A percentile compares a stretch with the other conserved stretches of the same genome.
Evolutionary conservation across 306 rosid genomes (phyloP).

Genomic region (Cicer chorassanicum): DNA sequence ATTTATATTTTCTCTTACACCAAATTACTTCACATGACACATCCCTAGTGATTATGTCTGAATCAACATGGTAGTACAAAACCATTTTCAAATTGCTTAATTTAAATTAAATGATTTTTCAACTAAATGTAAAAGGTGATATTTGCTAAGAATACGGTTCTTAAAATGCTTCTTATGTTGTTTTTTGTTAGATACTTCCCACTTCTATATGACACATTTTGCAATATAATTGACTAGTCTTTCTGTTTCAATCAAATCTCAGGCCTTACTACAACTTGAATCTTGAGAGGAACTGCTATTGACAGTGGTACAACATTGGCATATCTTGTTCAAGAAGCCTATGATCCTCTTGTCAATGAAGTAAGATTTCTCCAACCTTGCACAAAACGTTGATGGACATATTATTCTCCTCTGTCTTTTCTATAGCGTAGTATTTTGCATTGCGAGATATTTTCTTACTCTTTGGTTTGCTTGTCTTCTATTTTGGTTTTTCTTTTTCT

Average conservation of each 20-base stretch:
- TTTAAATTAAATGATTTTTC: constrained; percentile 11
- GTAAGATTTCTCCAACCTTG: constrained; percentile 58
- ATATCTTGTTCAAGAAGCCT: constrained; percentile 86
- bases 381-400: neutral
- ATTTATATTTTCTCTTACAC: constrained; percentile 18
- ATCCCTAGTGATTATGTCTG: constrained; percentile 17
- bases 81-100: constrained; percentile 16
- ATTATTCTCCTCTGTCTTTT: constrained; percentile 34
- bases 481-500: too few species aligned
- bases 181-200: constrained; percentile 26
- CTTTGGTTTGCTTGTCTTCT: too few species aligned
- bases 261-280: constrained; percentile 95
- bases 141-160: constrained; percentile 2
- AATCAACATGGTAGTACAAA: constrained; percentile 14
- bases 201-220: constrained; percentile 39
- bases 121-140: constrained; percentile 25
- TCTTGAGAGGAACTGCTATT: constrained; percentile 86
- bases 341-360: constrained; percentile 75
- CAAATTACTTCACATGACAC: constrained; percentile 7
- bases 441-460: neutral
- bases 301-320: constrained; percentile 93
- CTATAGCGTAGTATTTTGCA: constrained; percentile 11
- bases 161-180: constrained; percentile 35
- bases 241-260: constrained; percentile 47
- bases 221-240: constrained; percentile 40